Conservation (phyloP, 2,329 filamentous ascomycete species). For the Phyllosticta capitalensis region DNA sequence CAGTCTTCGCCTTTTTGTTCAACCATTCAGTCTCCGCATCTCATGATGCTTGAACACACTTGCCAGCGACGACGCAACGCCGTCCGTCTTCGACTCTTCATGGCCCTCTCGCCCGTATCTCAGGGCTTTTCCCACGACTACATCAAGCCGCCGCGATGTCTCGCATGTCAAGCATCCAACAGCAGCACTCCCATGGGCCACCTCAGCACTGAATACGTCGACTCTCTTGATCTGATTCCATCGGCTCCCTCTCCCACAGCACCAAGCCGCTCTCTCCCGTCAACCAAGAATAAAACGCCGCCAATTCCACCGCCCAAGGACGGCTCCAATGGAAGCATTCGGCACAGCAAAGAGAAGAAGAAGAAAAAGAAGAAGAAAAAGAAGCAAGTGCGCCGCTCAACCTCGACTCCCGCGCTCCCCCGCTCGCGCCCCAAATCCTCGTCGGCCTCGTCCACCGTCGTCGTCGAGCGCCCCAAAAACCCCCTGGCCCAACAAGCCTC, state of each 20-base stretch:
- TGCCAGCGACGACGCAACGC: not conserved
- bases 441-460: not conserved
- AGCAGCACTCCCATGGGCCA: not conserved
- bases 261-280: not conserved
- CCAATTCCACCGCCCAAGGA: not conserved
- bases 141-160: not conserved
- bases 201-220: not conserved
- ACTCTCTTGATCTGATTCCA: not conserved
- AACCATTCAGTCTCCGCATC: too few relatives aligned
- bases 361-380: not conserved
- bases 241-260: not conserved
- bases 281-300: not conserved
- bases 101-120: not conserved
- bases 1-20: too few relatives aligned
- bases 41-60: not conserved
- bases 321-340: not conserved
- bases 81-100: not conserved
- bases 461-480: not conserved
- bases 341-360: not conserved
- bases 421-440: not conserved
- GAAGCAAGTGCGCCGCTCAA: not conserved
- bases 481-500: not conserved
- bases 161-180: not conserved
- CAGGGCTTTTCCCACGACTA: not conserved
- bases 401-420: not conserved